Base-by-base conservation (phyloP, 768 basidiomycete species). In the Trametes cinnabarina region DNA sequence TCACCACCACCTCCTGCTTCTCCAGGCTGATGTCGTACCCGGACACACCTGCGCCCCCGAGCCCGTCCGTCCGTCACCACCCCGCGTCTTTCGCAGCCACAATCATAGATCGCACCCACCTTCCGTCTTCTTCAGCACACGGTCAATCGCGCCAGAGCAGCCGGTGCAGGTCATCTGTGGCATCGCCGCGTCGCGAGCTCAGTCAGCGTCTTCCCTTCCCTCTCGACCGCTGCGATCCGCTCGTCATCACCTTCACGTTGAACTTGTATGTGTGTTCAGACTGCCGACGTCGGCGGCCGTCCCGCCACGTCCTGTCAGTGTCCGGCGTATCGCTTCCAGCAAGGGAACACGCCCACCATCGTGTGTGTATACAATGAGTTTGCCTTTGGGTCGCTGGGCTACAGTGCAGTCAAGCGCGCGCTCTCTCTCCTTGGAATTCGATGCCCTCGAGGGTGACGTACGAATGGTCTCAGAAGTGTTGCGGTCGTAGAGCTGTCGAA, bases 121-220 rank as follows among this genome's bases (percentile, higher is more conserved):
- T 58, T 89, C 80, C 4, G 85, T 79, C 73, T 87, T 94, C 61
- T 80, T 75, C 40, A 96, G 78, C 14, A 85, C 93, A 26, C 90
- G 84, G 25, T 74, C 78, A 51, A 96, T 79, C 12, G 93, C 93
- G 15, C 88, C 86, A 28, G 92, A 92, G 76, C 93, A 96, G 25
- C 93, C 93, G 26, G 71, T 68, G 76, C 93, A 96, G 37, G 88
- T 84, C 92, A 94, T 94, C 92, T 92, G 56, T 43, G 26, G 19
- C 30, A 15, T 15, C 37, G 37, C 14, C 25, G 7, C 9, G 8
- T n/a, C 22, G 12, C 42, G 19, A 26, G 10, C 28, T 59, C 40
- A 25, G 48, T 64, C 46, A 63, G 35, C 40, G 19, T 22, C 26
- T 30, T 50, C 51, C 28, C 39, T 37, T 32, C 6, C 30, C 12